Percentiles rank a stretch among this genome's conserved stretches.
Evolutionary conservation across 202 grass and related monocot species (phyloP).

Genomic region (Zizania palustris): DNA sequence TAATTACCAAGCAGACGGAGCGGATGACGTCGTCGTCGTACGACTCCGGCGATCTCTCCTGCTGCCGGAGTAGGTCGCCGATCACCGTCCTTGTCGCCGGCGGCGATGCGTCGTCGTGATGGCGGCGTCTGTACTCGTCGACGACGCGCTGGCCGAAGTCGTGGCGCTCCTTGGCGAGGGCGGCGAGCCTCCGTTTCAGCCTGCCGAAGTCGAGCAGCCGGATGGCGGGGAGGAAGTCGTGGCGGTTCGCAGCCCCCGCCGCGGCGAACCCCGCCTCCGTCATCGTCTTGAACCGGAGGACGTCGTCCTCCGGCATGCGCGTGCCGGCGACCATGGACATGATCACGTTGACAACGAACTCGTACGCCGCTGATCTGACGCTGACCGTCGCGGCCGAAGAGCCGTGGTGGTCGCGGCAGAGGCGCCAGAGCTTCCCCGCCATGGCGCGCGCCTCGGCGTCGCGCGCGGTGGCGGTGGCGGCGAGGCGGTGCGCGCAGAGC

Average conservation of each 20-base stretch:
- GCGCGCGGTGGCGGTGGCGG: conserved; percentile 8
- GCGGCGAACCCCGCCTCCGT: conserved; percentile 39
- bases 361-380: conserved; percentile 46
- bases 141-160: conserved; percentile 50
- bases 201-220: conserved; percentile 45
- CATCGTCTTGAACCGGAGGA: conserved; percentile 41
- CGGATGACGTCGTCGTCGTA: conserved; percentile 54
- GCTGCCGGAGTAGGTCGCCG: conserved; percentile 56
- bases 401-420: too few species aligned
- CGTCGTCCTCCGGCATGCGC: conserved; percentile 34
- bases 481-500: conserved; percentile 41
- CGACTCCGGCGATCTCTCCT: conserved; percentile 50
- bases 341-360: conserved; percentile 53
- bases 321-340: conserved; percentile 60
- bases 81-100: conserved; percentile 36
- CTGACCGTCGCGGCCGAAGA: too few species aligned
- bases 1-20: conserved; percentile 45
- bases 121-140: conserved; percentile 46
- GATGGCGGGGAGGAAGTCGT: conserved; percentile 54
- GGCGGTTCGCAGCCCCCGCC: conserved; percentile 38
- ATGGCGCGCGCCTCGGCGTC: conserved; percentile 48
- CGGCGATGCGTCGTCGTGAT: neutral
- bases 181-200: conserved; percentile 21
- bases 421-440: conserved; percentile 32
- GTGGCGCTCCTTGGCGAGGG: conserved; percentile 27